Evolutionary conservation across 2,329 filamentous ascomycete species (phyloP).

Genomic region (Plectosphaerella sp.): DNA sequence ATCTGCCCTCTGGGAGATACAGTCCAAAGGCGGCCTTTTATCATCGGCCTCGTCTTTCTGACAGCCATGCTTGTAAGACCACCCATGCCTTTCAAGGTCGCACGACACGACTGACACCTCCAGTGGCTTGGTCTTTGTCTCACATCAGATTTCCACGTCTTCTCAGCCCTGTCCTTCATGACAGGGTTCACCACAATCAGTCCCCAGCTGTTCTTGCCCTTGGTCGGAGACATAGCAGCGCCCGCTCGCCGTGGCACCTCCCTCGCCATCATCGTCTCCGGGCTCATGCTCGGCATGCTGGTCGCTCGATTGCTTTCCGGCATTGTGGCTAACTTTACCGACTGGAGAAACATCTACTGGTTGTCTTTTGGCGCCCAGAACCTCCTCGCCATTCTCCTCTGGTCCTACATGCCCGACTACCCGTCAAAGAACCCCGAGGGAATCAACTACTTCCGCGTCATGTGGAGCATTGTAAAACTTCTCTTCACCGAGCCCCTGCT

Average conservation of each 20-base stretch:
- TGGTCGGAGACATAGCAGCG: conserved; percentile 75
- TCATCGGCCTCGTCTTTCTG: conserved; percentile 60
- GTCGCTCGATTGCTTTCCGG: conserved; percentile 73
- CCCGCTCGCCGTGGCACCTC: conserved; percentile 62
- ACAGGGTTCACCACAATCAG: conserved; percentile 77
- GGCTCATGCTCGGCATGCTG: conserved; percentile 70
- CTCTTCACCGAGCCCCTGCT: conserved; percentile 63
- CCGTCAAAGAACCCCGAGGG: conserved; percentile 65
- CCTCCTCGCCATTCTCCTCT: conserved; percentile 60
- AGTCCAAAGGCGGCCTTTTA: conserved; percentile 63
- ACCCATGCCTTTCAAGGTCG: too few relatives aligned
- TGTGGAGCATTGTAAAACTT: conserved; percentile 62
- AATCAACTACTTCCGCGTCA: conserved; percentile 60
- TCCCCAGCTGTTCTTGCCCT: conserved; percentile 73
- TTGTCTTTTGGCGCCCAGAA: conserved; percentile 68
- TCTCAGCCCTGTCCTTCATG: conserved; percentile 68
- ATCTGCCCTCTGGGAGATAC: conserved; percentile 73
- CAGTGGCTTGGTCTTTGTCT: conserved; percentile 68
- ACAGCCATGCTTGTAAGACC: conserved; percentile 61
- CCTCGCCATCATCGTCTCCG: conserved; percentile 70
- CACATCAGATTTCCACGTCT: conserved; percentile 59
- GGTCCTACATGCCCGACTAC: conserved; percentile 75
- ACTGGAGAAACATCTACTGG: conserved; percentile 79
- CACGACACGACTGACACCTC: neutral
- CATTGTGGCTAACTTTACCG: conserved; percentile 66